A percentile compares a stretch with the other conserved stretches of the same genome.
Conservation (phyloP, 2,329 filamentous ascomycete species). For the Geosmithia flava region DNA sequence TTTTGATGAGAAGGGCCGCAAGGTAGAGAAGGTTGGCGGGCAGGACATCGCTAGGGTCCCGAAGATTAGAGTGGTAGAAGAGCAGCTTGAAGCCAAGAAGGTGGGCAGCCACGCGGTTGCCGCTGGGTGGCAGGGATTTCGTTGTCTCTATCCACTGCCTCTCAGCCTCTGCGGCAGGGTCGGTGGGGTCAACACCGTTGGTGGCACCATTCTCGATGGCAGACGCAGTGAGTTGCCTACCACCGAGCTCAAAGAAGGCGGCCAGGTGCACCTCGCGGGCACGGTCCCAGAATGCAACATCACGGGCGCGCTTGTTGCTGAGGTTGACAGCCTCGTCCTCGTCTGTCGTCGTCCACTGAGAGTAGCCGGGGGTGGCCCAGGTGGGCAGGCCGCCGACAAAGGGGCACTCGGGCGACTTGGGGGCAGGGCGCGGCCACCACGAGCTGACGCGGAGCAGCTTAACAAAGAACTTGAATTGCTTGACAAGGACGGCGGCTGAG, state of each 20-base stretch:
- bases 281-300: constrained; percentile 68
- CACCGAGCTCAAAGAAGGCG: constrained; percentile 84
- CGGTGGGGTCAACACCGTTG: constrained; percentile 22
- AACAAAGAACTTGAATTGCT: constrained; percentile 87
- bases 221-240: constrained; percentile 44
- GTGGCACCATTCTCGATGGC: constrained; percentile 11
- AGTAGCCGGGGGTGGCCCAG: constrained; percentile 70
- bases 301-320: constrained; percentile 49
- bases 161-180: constrained; percentile 41
- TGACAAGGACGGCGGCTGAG: constrained; percentile 85
- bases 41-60: constrained; percentile 63
- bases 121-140: constrained; percentile 67
- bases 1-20: constrained; percentile 85
- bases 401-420: constrained; percentile 25
- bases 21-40: constrained; percentile 91
- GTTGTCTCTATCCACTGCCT: constrained; percentile 70
- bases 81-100: constrained; percentile 93
- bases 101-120: constrained; percentile 87
- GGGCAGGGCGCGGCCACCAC: constrained; percentile 76
- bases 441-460: constrained; percentile 85
- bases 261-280: constrained; percentile 65
- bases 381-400: constrained; percentile 59
- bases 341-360: constrained; percentile 50
- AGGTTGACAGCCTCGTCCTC: constrained; percentile 52
- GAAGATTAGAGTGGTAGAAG: constrained; percentile 76